phyloP scores from a whole-genome alignment of 202 grass and related monocot species.

The Sporobolus alterniflorus region DNA sequence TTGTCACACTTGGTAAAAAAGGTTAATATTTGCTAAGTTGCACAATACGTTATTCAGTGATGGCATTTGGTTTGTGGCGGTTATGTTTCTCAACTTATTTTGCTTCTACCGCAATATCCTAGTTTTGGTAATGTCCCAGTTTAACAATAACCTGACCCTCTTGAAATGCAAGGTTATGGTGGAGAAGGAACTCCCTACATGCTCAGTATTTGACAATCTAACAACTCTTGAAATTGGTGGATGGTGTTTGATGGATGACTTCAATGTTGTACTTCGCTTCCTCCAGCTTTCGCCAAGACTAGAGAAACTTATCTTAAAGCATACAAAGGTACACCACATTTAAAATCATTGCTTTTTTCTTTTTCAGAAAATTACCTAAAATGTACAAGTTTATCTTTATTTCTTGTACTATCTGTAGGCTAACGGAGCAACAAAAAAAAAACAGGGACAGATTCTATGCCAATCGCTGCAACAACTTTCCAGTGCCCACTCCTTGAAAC shows the following conservation, averaged over 20 bases:
- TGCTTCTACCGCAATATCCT: neutral
- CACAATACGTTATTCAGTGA: too few species aligned
- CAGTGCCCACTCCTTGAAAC: slow-evolving; percentile 33
- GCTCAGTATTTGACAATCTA: slow-evolving; percentile 31
- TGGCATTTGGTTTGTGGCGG: too few species aligned
- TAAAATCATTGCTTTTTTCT: neutral
- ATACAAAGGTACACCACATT: slow-evolving; percentile 21
- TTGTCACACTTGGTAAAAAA: neutral
- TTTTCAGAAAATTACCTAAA: too few species aligned
- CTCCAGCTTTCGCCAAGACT: slow-evolving; percentile 47
- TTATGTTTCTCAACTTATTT: slow-evolving; percentile 32
- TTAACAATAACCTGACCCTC: too few species aligned
- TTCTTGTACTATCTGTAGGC: too few species aligned
- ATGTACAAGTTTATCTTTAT: too few species aligned
- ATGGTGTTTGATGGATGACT: slow-evolving; percentile 27
- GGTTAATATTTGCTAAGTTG: neutral
- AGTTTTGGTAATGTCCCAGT: neutral
- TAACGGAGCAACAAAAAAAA: neutral
- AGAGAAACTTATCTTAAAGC: slow-evolving; percentile 23
- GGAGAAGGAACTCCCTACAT: slow-evolving; percentile 44
- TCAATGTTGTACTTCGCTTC: slow-evolving; percentile 32
- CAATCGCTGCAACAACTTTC: slow-evolving; percentile 15
- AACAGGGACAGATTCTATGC: neutral
- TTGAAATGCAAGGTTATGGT: slow-evolving; percentile 45
- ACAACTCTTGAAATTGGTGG: slow-evolving; percentile 28